phyloP scores from a whole-genome alignment of 257 asterid species.

The Solanum habrochaites region DNA sequence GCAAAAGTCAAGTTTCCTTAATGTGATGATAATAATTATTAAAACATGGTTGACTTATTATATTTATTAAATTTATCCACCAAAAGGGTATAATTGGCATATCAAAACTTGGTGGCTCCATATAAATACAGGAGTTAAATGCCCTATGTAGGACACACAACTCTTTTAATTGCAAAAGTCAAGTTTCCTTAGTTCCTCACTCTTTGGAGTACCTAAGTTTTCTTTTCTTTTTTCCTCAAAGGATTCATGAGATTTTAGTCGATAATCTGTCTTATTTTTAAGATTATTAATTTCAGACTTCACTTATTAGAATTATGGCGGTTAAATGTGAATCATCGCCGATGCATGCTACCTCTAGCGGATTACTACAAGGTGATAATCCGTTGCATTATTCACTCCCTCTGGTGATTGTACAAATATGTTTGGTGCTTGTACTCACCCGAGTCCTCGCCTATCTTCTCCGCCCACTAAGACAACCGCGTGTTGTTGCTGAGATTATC shows the following conservation, averaged over 20 bases:
- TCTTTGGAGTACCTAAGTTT: background rate
- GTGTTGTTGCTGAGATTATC: background rate
- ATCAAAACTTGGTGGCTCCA: background rate
- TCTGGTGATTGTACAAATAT: background rate
- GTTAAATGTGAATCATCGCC: background rate
- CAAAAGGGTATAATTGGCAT: background rate
- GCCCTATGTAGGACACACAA: background rate
- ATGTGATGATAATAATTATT: background rate
- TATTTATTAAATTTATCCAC: background rate
- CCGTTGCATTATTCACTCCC: background rate
- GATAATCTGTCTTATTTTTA: background rate
- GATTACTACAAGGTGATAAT: background rate
- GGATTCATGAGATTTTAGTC: accelerated
- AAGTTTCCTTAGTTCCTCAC: background rate
- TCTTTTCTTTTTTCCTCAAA: background rate
- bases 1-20: background rate
- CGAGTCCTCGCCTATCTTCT: background rate
- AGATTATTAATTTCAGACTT: background rate
- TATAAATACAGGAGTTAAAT: background rate
- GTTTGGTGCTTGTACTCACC: background rate
- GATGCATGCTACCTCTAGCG: background rate
- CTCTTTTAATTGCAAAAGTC: background rate
- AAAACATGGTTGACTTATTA: background rate
- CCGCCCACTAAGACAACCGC: background rate
- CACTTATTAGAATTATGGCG: background rate